Evolutionary conservation across 1,284 basidiomycete species (phyloP).

Genomic region (Ceratobasidium sp.): DNA sequence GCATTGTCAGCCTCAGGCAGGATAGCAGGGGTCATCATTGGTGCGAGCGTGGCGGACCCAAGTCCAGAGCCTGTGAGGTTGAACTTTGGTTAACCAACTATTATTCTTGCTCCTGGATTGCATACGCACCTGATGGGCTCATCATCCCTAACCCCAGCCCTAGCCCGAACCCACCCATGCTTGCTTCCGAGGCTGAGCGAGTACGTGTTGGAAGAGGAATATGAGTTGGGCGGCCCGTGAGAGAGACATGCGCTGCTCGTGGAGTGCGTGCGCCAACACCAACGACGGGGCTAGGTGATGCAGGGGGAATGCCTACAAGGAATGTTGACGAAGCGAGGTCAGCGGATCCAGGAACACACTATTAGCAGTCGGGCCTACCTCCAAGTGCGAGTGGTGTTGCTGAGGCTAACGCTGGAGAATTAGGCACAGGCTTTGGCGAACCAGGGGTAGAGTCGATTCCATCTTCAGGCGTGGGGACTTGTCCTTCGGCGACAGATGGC

Average conservation of each 20-base stretch:
- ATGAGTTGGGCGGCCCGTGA: conserved; percentile 24
- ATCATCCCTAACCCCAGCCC: conserved; percentile 20
- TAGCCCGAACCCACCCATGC: conserved; percentile 26
- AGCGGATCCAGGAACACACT: background rate
- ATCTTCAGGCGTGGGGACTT: background rate
- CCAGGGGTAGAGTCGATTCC: conserved; percentile 32
- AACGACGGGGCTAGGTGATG: conserved; percentile 11
- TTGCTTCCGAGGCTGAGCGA: conserved; percentile 31
- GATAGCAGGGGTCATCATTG: conserved; percentile 50
- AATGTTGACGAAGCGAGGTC: background rate
- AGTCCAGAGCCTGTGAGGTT: conserved; percentile 12
- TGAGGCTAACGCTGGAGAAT: conserved; percentile 2
- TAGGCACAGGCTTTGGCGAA: background rate
- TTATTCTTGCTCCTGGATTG: background rate
- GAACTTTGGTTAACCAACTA: too few species aligned
- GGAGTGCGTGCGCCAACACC: conserved; percentile 3
- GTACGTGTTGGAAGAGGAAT: conserved; percentile 20
- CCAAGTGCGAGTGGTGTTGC: conserved; percentile 21
- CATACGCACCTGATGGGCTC: conserved; percentile 6
- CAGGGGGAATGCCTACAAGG: conserved; percentile 18
- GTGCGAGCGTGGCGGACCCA: conserved; percentile 26
- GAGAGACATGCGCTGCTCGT: conserved; percentile 11
- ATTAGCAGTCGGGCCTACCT: background rate
- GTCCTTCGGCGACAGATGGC: conserved; percentile 15
- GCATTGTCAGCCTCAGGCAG: conserved; percentile 50